A percentile compares a stretch with the other conserved stretches of the same genome.
Conservation (phyloP, 2,329 filamentous ascomycete species). For the Aspergillus spinulosporus region DNA sequence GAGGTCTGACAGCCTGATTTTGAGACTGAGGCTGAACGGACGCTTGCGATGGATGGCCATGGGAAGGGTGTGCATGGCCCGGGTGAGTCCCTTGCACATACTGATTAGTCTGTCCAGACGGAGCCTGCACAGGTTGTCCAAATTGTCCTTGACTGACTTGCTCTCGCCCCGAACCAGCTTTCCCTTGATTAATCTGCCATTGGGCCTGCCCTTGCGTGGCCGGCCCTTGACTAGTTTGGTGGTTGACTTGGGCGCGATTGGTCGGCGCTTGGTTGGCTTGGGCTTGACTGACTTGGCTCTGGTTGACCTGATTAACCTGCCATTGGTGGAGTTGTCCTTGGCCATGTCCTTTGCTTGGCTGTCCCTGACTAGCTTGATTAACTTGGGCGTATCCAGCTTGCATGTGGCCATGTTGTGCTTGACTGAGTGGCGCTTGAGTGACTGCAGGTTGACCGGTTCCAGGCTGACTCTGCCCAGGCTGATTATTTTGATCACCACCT, state of each 20-base stretch:
- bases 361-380: background rate
- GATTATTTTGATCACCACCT: background rate
- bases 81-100: slow-evolving; percentile 3
- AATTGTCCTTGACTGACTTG: background rate
- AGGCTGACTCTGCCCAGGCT: background rate
- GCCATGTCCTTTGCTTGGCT: background rate
- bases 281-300: background rate
- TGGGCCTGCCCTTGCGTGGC: background rate
- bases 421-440: background rate
- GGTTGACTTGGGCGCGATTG: background rate
- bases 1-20: slow-evolving; percentile 3
- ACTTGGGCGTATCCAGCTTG: background rate
- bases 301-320: background rate
- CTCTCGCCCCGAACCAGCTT: background rate
- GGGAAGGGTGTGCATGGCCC: background rate
- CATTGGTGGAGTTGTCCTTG: background rate
- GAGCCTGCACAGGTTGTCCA: background rate
- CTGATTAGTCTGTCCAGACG: background rate
- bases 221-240: background rate
- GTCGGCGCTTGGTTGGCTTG: background rate
- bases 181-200: background rate
- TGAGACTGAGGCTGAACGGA: slow-evolving; percentile 2
- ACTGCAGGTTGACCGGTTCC: background rate
- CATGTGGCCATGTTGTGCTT: background rate
- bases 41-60: background rate